phyloP scores from a whole-genome alignment of 2,329 filamentous ascomycete species.

The Ophiostoma sp. region DNA sequence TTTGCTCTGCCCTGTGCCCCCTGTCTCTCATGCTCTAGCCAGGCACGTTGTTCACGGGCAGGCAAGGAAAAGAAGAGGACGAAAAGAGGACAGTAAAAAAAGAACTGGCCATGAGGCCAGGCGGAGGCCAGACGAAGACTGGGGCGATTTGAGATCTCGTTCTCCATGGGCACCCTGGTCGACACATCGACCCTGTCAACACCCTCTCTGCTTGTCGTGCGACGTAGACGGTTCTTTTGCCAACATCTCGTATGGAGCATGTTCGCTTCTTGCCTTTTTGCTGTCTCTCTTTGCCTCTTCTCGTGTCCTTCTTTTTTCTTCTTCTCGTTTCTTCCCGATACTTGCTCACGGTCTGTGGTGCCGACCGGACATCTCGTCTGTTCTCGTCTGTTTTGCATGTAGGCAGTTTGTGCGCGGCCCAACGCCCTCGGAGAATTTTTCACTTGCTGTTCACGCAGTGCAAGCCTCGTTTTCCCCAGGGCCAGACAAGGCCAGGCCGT shows the following conservation, averaged over 20 bases:
- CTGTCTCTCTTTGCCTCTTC: neutral
- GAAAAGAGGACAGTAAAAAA: neutral
- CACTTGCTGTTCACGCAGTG: neutral
- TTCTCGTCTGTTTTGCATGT: neutral
- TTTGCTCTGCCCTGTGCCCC: neutral
- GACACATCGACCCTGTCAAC: conserved; percentile 12
- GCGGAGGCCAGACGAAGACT: neutral
- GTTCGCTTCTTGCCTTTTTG: neutral
- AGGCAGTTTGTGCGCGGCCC: neutral
- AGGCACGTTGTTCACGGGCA: neutral
- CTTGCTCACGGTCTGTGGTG: neutral
- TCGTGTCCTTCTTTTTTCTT: neutral
- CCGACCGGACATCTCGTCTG: conserved; percentile 7
- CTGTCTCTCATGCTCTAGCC: neutral
- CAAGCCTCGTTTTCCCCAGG: neutral
- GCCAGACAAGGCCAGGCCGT: neutral
- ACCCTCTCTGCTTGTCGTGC: conserved; percentile 3
- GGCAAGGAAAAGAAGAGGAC: neutral
- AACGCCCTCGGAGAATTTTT: neutral
- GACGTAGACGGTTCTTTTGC: neutral
- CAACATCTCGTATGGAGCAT: neutral
- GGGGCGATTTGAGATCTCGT: conserved; percentile 13
- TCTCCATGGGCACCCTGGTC: conserved; percentile 4
- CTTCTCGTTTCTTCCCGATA: neutral
- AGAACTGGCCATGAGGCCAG: neutral